Evolutionary conservation across 495 filamentous ascomycete genomes (phyloP), one percentile per base, ranked within the genome.

Genomic region (Penicillium paxilli): DNA sequence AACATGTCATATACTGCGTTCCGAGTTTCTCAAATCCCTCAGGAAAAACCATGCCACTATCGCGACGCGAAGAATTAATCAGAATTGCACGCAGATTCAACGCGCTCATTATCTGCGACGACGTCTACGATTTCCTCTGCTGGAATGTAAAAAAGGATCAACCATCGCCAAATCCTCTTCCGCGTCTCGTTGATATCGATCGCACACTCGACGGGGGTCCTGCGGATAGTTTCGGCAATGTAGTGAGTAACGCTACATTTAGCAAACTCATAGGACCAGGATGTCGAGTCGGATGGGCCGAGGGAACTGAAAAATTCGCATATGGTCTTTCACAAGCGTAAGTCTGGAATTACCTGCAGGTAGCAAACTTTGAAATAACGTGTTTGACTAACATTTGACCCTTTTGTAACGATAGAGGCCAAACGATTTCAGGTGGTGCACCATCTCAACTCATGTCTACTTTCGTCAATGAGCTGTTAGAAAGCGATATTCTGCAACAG

Each of bases 81-180:
- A 53, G 66, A 22, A 47, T 89, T 4, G 88, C 88, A 4, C 72
- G 87, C 5, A 69, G 80, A 32, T 75, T 77, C 64, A 81, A 91
- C 56, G 87, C 87, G 6, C 68, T 92, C 1, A 64, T 91, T 26
- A 74, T 91, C 16, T 74, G 72, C 37, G 88, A 92, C 67, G 88
- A 92, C 69, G 87, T 91, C 3, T 92, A 92, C 57, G 89, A 92
- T 58, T 83, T 89, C 48, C 71, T 92, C 0, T 79, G 80, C 42
- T 89, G 86, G 78, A 62, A 45, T 56, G 52, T 20, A 6, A 70
- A 72, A 20, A 7, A 10, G 5, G 17, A n/a, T 44, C 12, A 17
- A 5, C 16, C 47, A 17, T 14, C 5, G n/a, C 5, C 40, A 10
- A 47, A 25, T 14, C 10, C 74, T 2, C 64, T 86, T 5, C 85